Evolutionary conservation across 208 protist species (phyloP).

Genomic region (Acanthamoeba royreba): DNA sequence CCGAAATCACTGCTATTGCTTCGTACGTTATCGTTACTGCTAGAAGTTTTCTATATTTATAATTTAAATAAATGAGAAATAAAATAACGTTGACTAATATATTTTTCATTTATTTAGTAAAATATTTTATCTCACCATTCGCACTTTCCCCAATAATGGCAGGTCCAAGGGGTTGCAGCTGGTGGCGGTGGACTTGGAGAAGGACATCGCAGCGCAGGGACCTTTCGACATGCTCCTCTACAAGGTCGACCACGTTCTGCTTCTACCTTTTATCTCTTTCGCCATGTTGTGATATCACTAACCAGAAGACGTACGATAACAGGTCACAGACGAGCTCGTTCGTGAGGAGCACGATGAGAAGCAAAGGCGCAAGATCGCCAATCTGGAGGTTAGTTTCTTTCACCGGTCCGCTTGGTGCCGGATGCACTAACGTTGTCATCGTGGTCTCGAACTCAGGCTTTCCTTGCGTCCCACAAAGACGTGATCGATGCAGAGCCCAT

Average conservation of each 20-base stretch:
- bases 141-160: background rate
- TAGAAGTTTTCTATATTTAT: too few relatives aligned
- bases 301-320: too few relatives aligned
- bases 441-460: background rate
- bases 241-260: too few relatives aligned
- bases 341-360: background rate
- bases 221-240: constrained; percentile 28
- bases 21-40: too few relatives aligned
- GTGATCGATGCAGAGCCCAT: constrained; percentile 26
- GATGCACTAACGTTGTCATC: too few relatives aligned
- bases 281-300: too few relatives aligned
- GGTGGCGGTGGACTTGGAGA: background rate
- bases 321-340: constrained; percentile 32
- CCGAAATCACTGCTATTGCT: background rate
- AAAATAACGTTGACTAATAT: background rate
- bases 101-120: too few relatives aligned
- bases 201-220: background rate
- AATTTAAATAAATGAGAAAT: too few relatives aligned
- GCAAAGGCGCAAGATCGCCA: background rate
- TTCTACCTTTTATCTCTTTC: too few relatives aligned
- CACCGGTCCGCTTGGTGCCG: background rate
- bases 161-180: background rate
- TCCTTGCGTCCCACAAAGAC: background rate
- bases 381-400: constrained; percentile 23
- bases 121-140: background rate